A percentile compares a stretch with the other conserved stretches of the same genome.
phyloP scores from a whole-genome alignment of 108 stramenopile species.

The Aurantiochytrium sp. region DNA sequence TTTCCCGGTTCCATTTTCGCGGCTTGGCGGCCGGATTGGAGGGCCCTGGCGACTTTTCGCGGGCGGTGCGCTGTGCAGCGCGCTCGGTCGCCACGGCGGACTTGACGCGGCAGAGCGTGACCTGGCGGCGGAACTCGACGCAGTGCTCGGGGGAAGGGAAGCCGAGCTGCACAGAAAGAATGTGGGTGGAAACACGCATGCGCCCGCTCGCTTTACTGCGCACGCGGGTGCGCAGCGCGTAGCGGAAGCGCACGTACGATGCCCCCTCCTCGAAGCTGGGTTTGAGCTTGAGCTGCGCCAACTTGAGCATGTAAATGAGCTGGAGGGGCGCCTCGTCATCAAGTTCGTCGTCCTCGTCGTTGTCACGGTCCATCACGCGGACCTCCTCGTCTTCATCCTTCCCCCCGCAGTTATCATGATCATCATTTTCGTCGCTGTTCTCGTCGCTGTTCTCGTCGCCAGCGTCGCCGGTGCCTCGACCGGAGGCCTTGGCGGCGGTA shows the following conservation, averaged over 20 bases:
- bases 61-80: neutral
- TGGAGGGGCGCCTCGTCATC: neutral
- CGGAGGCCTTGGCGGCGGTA: too few relatives aligned
- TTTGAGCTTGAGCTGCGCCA: neutral
- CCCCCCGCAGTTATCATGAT: neutral
- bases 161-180: neutral
- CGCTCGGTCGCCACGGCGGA: neutral
- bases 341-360: neutral
- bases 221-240: neutral
- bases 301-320: neutral
- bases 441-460: too few relatives aligned
- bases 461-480: too few relatives aligned
- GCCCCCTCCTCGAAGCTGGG: neutral
- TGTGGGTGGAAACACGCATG: neutral
- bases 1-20: neutral
- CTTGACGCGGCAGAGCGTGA: neutral
- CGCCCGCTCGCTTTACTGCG: neutral
- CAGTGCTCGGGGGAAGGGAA: neutral
- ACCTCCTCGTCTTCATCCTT: neutral
- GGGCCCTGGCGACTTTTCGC: neutral
- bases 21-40: neutral
- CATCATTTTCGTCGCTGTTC: too few relatives aligned
- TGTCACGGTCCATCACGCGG: neutral
- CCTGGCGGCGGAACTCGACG: neutral
- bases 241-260: neutral